Evolutionary conservation across 768 basidiomycete species (phyloP), one percentile per base, ranked within the genome.

Genomic region (Rhodotorula paludigena): DNA sequence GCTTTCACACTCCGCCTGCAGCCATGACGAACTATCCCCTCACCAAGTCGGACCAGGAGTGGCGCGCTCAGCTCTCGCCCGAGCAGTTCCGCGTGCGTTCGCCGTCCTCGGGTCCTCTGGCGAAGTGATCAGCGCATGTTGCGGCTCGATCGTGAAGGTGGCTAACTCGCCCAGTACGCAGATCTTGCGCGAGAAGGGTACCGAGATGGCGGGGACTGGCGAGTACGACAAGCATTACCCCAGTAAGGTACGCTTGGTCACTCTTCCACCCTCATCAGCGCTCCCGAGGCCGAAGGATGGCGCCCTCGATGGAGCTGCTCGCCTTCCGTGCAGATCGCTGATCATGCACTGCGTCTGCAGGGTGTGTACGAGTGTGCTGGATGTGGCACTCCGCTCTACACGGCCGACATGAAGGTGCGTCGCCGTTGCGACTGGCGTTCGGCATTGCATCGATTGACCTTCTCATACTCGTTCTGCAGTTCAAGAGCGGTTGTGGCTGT

Each of bases 401-500:
- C 72, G 15, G 71, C 73, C 28, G 73, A 75, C 56, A 63, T 56
- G 25, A 75, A 75, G 66, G 63, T 69, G 2, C 36, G 56, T 47
- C 41, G 10, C 18, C 48, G 38, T 23, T 32, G 23, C 23, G 20
- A 14, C 8, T 36, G 11, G 20, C 10, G 20, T 9, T 23, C 20
- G n/a, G n/a, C n/a, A n/a, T 48, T 32, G 3, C 32, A 0, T 0
- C 11, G 7, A 5, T 23, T 7, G 25, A n/a, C 53, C 25, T 23
- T 28, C 33, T 33, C 54, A 18, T 55, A 14, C 25, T 16, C 42
- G 14, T 11, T 35, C 36, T 18, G 33, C 60, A 61, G 54, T 75
- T 75, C 65, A 60, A 71, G 51, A 68, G 66, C 7, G 74, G 74
- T 15, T 75, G 74, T 33, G 74, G 74, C 12, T 75, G 73, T 65